Evolutionary conservation across 495 filamentous ascomycete species (phyloP).

Genomic region (Amorphotheca resinae): DNA sequence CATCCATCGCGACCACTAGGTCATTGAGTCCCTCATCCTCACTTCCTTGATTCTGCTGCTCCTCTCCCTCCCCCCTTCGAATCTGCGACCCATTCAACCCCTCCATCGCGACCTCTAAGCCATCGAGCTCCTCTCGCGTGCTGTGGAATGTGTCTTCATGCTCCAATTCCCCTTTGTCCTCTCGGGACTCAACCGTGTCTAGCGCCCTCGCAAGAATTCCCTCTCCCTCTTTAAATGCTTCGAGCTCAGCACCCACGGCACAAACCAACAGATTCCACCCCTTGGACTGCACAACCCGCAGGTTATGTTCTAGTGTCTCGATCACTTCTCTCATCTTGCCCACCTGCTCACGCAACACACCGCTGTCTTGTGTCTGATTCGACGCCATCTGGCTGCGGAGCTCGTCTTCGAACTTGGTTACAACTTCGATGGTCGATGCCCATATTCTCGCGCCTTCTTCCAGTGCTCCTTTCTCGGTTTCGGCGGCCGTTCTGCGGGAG

Average conservation of each 20-base stretch:
- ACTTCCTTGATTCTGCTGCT: slow-evolving; percentile 9
- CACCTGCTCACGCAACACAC: slow-evolving; percentile 33
- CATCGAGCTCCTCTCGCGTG: not conserved
- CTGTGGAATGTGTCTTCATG: not conserved
- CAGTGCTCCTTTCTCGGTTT: slow-evolving; percentile 58
- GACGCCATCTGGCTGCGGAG: slow-evolving; percentile 11
- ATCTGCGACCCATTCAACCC: not conserved
- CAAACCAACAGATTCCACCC: slow-evolving; percentile 84
- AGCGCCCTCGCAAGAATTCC: slow-evolving; percentile 42
- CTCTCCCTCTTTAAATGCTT: slow-evolving; percentile 63
- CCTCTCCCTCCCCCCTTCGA: not conserved
- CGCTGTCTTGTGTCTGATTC: slow-evolving; percentile 11
- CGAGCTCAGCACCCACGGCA: slow-evolving; percentile 77
- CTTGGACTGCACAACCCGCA: slow-evolving; percentile 47
- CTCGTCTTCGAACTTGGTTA: slow-evolving; percentile 52
- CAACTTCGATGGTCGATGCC: slow-evolving; percentile 52
- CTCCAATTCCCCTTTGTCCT: not conserved
- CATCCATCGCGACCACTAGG: slow-evolving; percentile 13
- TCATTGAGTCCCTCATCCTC: slow-evolving; percentile 17
- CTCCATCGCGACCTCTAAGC: not conserved
- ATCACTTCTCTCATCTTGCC: slow-evolving; percentile 45
- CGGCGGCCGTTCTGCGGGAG: slow-evolving; percentile 41
- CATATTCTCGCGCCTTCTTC: slow-evolving; percentile 74
- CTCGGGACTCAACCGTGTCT: slow-evolving; percentile 1
- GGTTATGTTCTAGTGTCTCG: slow-evolving; percentile 41